phyloP scores from a whole-genome alignment of 306 rosid species.

The Cicer judaicum region DNA sequence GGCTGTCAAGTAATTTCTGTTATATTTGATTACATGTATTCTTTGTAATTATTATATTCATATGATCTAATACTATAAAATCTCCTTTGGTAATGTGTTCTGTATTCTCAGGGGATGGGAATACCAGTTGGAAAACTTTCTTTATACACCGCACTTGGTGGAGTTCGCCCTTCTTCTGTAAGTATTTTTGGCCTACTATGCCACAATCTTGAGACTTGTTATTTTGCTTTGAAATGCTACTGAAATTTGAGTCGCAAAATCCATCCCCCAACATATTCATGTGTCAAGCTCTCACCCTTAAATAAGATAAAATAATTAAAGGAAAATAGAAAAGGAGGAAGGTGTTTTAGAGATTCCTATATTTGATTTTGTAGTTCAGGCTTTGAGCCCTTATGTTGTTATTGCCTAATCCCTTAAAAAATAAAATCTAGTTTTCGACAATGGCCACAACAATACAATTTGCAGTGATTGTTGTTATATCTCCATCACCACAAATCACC shows the following conservation, averaged over 20 bases:
- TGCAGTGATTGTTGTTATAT: neutral
- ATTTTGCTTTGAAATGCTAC: slow-evolving; percentile 2
- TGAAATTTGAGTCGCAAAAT: neutral
- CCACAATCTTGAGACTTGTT: slow-evolving; percentile 11
- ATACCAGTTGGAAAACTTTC: slow-evolving; percentile 97
- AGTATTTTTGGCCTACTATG: slow-evolving; percentile 46
- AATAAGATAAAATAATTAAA: slow-evolving; percentile 5
- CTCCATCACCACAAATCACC: no score
- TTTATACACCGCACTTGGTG: slow-evolving; percentile 92
- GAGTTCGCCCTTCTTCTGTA: slow-evolving; percentile 93
- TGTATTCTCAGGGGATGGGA: slow-evolving; percentile 86
- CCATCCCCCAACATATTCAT: no score
- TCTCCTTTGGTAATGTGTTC: slow-evolving; percentile 30
- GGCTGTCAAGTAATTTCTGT: slow-evolving; percentile 80
- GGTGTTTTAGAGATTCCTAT: slow-evolving; percentile 17
- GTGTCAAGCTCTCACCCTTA: neutral
- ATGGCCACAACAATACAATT: neutral
- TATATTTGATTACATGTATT: slow-evolving; percentile 1
- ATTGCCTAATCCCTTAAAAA: neutral
- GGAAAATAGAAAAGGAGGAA: neutral
- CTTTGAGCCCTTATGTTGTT: no score
- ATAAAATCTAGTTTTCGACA: neutral
- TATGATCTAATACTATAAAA: slow-evolving; percentile 12
- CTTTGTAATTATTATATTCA: slow-evolving; percentile 19
- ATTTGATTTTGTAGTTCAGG: neutral